Conservation (phyloP, 805 yeast species). For the Kluyveromyces aestuarii region DNA sequence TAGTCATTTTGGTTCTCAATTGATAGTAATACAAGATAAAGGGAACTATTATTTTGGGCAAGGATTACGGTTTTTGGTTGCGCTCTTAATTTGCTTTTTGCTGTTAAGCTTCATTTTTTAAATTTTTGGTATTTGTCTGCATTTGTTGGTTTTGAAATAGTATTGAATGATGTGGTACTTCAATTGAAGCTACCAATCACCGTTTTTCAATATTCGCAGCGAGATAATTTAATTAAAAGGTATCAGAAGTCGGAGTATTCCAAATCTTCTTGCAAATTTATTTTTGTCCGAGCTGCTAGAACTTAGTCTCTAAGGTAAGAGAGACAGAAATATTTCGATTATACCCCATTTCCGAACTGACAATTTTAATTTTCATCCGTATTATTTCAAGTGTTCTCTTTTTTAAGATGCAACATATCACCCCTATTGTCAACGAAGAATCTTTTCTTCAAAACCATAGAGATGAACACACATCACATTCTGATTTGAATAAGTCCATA, state of each 20-base stretch:
- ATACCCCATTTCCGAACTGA: neutral
- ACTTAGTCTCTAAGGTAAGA: too few relatives aligned
- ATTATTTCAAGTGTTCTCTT: neutral
- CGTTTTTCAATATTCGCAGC: neutral
- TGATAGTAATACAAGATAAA: neutral
- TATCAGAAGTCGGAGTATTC: neutral
- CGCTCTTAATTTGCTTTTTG: too few relatives aligned
- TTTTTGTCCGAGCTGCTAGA: too few relatives aligned
- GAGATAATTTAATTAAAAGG: neutral
- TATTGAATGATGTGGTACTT: neutral
- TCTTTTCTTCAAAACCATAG: neutral
- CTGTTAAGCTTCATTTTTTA: neutral
- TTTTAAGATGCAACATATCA: conserved; percentile 1
- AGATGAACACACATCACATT: neutral
- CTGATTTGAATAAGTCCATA: conserved; percentile 3
- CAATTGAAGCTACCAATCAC: neutral
- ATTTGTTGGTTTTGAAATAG: neutral
- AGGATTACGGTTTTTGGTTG: too few relatives aligned
- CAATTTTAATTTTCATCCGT: neutral
- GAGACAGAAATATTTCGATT: neutral
- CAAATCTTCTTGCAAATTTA: too few relatives aligned
- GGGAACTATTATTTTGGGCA: neutral
- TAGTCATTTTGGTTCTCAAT: too few relatives aligned
- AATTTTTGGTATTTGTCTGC: neutral
- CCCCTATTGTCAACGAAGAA: conserved; percentile 2